Conservation (phyloP, 2,329 filamentous ascomycete genomes). For the Neophaeococcomyces mojaviensis region DNA sequence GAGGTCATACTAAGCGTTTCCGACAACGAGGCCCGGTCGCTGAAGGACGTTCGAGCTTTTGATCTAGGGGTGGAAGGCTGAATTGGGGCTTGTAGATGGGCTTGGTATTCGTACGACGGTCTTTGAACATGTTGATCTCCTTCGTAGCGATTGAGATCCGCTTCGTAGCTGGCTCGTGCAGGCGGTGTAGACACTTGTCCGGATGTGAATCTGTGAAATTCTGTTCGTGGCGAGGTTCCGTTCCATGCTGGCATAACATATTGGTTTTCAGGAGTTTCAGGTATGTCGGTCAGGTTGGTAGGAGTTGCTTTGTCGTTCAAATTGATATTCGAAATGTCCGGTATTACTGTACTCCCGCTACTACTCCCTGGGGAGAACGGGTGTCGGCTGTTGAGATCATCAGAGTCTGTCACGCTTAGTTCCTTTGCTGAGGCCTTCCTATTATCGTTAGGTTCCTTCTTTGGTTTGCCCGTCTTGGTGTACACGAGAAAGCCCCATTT, state of each 20-base stretch:
- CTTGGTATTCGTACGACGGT: background rate
- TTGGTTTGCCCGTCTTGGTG: background rate
- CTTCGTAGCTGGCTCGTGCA: background rate
- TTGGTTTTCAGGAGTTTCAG: slow-evolving; percentile 2
- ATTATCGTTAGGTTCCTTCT: slow-evolving; percentile 1
- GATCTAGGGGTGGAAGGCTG: background rate
- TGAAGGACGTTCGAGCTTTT: background rate
- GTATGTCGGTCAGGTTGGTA: background rate
- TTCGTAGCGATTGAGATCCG: background rate
- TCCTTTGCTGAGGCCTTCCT: background rate
- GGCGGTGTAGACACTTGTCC: slow-evolving; percentile 3
- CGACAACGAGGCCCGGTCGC: slow-evolving; percentile 3
- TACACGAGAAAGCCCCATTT: slow-evolving; percentile 9
- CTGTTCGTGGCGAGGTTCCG: slow-evolving; percentile 1
- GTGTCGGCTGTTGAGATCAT: background rate
- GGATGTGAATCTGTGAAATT: background rate
- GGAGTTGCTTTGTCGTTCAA: slow-evolving; percentile 6
- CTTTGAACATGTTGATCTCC: background rate
- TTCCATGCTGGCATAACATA: background rate
- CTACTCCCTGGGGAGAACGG: slow-evolving; percentile 7
- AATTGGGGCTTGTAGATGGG: background rate
- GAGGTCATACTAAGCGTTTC: slow-evolving; percentile 8
- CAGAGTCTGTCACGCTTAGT: background rate
- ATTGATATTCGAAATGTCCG: slow-evolving; percentile 1
- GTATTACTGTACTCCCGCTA: slow-evolving; percentile 7